Base-by-base conservation (phyloP, 1,284 basidiomycete genomes). In the Tranzscheliella williamsii region DNA sequence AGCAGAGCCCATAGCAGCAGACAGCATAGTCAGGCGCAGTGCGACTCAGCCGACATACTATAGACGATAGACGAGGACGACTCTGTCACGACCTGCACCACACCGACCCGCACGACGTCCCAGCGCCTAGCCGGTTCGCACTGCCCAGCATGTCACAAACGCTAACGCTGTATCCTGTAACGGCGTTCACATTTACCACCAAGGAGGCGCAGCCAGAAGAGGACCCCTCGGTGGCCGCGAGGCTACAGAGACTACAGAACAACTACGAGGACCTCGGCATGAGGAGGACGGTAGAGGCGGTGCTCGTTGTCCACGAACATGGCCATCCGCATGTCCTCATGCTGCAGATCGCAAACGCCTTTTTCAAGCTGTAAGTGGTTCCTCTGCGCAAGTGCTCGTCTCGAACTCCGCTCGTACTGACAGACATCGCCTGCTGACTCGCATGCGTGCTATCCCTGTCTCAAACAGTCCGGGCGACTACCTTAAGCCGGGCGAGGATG, bases 361-460 rank as follows among this genome's bases (percentile, higher is more conserved):
- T 96, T 80, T 97, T 96, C 84, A 97, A 97, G 79, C 84, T 97
- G 91, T 91, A 72, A 74, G 89, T n/a, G n/a, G n/a, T n/a, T n/a
- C n/a, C n/a, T n/a, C n/a, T n/a, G n/a, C n/a, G n/a, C n/a, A n/a
- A n/a, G n/a, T n/a, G n/a, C n/a, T n/a, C n/a, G n/a, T n/a, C n/a
- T n/a, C n/a, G n/a, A n/a, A n/a, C n/a, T n/a, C n/a, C n/a, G n/a
- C n/a, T n/a, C n/a, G n/a, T n/a, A n/a, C n/a, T n/a, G n/a, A n/a
- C n/a, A n/a, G n/a, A n/a, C n/a, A n/a, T n/a, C n/a, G n/a, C n/a
- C n/a, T n/a, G n/a, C n/a, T n/a, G n/a, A n/a, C n/a, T n/a, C n/a
- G n/a, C n/a, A n/a, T n/a, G n/a, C n/a, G n/a, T n/a, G n/a, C n/a
- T n/a, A n/a, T n/a, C n/a, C n/a, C n/a, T n/a, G n/a, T n/a, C n/a